These are phyloP conservation scores for Heterobasidion parviporum DNA, from an alignment of 1,284 basidiomycete species.

Conservation along the genomic window DNA sequence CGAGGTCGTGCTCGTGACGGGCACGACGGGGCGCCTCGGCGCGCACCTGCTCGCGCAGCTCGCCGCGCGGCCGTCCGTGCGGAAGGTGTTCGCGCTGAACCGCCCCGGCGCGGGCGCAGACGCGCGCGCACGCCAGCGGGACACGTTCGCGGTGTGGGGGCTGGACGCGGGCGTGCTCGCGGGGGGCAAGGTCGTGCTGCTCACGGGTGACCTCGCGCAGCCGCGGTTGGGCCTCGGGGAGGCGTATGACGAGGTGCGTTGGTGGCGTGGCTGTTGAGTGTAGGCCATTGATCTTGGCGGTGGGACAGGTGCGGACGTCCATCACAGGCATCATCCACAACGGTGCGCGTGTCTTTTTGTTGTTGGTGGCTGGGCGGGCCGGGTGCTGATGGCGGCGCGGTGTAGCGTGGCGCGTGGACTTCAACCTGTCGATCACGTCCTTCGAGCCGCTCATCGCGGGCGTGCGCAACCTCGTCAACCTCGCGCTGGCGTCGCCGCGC, in stretches of 20 bases:
- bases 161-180: conserved; percentile 19
- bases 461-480: conserved; percentile 12
- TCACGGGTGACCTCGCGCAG: neutral
- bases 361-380: neutral
- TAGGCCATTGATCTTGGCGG: neutral
- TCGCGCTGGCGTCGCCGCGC: conserved; percentile 10
- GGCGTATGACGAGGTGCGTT: neutral
- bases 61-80: conserved; percentile 4
- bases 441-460: conserved; percentile 14
- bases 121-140: conserved; percentile 20
- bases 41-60: conserved; percentile 10
- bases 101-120: conserved; percentile 2
- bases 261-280: neutral
- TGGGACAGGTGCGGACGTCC: neutral
- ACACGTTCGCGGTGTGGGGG: conserved; percentile 21
- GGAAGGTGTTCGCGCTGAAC: conserved; percentile 18
- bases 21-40: conserved; percentile 8
- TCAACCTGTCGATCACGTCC: conserved; percentile 14
- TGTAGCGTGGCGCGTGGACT: conserved; percentile 17
- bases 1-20: conserved; percentile 7
- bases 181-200: conserved; percentile 21
- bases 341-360: conserved; percentile 15
- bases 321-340: conserved; percentile 17
- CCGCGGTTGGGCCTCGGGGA: neutral
- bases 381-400: neutral